Evolutionary conservation across 257 asterid genomes (phyloP).

Genomic region (Cruciata laevipes): DNA sequence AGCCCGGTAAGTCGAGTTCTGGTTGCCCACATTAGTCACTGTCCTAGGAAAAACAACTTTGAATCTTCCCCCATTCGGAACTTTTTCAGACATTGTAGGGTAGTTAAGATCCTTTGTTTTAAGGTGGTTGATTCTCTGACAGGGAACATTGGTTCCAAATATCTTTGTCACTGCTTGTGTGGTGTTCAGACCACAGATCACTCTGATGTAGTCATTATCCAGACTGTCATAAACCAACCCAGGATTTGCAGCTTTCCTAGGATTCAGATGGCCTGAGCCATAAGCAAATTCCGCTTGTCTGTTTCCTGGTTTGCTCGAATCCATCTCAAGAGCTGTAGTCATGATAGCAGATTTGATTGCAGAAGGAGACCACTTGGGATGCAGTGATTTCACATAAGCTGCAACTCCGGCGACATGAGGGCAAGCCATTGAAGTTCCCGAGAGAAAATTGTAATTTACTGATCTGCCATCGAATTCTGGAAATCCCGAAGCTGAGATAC

Average conservation of each 20-base stretch:
- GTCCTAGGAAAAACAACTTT: conserved; percentile 26
- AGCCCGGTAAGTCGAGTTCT: conserved; percentile 31
- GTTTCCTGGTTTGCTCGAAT: background rate
- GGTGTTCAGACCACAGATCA: conserved; percentile 11
- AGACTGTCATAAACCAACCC: conserved; percentile 18
- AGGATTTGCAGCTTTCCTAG: conserved; percentile 19
- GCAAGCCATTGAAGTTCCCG: conserved; percentile 26
- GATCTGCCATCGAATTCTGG: conserved; percentile 1
- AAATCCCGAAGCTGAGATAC: background rate
- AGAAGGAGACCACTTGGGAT: conserved; percentile 26
- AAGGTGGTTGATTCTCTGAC: background rate
- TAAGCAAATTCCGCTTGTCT: conserved; percentile 15
- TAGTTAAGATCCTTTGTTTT: conserved; percentile 25
- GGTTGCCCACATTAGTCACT: conserved; percentile 29
- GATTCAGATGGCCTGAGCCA: conserved; percentile 25
- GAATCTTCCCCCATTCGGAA: background rate
- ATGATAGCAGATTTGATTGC: conserved; percentile 25
- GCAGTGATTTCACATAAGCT: conserved; percentile 22
- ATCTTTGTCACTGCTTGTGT: background rate
- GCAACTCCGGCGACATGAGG: conserved; percentile 25
- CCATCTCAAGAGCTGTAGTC: conserved; percentile 24
- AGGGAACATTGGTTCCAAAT: background rate
- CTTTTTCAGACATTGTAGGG: conserved; percentile 27
- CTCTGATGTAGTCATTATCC: conserved; percentile 3
- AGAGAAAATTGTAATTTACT: conserved; percentile 3